phyloP scores from a whole-genome alignment of 164 flowering plant genomes.

The Tetrastigma voinierianum region DNA sequence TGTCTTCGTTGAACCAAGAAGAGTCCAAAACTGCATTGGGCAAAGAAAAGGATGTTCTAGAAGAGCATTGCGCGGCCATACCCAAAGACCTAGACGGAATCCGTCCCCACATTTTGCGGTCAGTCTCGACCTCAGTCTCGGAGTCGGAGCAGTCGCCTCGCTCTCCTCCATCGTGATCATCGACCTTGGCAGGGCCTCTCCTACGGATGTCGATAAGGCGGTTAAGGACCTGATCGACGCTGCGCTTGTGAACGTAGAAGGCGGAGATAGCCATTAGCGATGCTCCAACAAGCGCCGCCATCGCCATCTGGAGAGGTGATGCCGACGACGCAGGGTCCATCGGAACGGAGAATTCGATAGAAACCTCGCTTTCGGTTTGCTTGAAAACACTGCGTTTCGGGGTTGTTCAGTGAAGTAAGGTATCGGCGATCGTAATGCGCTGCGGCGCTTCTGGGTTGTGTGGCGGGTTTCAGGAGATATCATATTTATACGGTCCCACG shows the following conservation, averaged over 20 bases:
- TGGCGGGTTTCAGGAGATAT: too few relatives aligned
- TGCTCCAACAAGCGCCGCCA: conserved; percentile 77
- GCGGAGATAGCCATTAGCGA: conserved; percentile 71
- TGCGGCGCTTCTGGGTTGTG: too few relatives aligned
- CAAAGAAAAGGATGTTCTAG: conserved; percentile 44
- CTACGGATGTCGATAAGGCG: conserved; percentile 44
- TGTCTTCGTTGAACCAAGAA: conserved; percentile 33
- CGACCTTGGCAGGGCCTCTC: not conserved
- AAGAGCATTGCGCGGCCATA: conserved; percentile 7
- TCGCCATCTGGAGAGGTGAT: conserved; percentile 44
- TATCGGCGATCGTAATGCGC: too few relatives aligned
- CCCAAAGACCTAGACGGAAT: conserved; percentile 23
- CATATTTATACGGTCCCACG: too few relatives aligned
- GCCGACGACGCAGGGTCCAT: conserved; percentile 11
- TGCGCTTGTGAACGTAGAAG: conserved; percentile 60
- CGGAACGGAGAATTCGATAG: too few relatives aligned
- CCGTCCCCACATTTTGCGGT: conserved; percentile 4
- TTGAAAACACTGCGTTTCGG: too few relatives aligned
- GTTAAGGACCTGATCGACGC: conserved; percentile 53
- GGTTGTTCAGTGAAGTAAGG: too few relatives aligned
- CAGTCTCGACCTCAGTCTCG: conserved; percentile 17
- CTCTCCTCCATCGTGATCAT: not conserved
- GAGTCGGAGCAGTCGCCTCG: conserved; percentile 6
- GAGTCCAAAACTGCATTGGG: conserved; percentile 34
- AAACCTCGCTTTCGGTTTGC: too few relatives aligned